Conservation (phyloP, 345 rosid species). For the Streptanthus diversifolius region DNA sequence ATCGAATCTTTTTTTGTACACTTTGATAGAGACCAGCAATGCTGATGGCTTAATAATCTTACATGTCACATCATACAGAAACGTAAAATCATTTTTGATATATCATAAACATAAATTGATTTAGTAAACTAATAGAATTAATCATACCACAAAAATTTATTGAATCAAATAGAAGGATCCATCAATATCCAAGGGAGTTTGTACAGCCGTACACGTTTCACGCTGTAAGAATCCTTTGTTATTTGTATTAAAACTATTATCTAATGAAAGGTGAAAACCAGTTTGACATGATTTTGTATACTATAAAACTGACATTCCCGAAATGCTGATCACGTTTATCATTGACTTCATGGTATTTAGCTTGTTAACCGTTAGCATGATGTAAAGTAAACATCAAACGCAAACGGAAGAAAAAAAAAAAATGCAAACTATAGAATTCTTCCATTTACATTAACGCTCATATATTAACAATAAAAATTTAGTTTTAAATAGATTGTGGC, state of each 20-base stretch:
- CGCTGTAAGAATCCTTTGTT: conserved; percentile 15
- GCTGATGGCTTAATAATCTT: no score
- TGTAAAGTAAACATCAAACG: not conserved
- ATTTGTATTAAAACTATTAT: not conserved
- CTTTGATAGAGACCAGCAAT: no score
- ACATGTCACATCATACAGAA: no score
- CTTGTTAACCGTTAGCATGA: not conserved
- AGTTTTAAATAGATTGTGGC: not conserved
- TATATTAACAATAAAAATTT: not conserved
- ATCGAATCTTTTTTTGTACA: no score
- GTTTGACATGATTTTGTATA: not conserved
- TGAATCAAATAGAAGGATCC: not conserved
- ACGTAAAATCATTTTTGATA: not conserved
- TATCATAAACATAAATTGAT: not conserved
- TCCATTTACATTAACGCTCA: no score
- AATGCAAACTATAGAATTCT: no score
- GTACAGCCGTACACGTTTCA: conserved; percentile 31
- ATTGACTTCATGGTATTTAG: conserved; percentile 23
- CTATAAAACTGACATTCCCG: not conserved
- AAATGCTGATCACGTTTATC: conserved; percentile 32
- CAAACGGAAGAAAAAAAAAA: no score
- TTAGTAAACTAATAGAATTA: not conserved
- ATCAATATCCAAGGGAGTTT: not conserved
- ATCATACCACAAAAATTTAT: not conserved
- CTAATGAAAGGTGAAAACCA: conserved; percentile 11